Percentiles rank a stretch among this genome's conserved stretches.
Evolutionary conservation across 1,284 basidiomycete genomes (phyloP).

Genomic region (Coniferiporia sulphurascens): DNA sequence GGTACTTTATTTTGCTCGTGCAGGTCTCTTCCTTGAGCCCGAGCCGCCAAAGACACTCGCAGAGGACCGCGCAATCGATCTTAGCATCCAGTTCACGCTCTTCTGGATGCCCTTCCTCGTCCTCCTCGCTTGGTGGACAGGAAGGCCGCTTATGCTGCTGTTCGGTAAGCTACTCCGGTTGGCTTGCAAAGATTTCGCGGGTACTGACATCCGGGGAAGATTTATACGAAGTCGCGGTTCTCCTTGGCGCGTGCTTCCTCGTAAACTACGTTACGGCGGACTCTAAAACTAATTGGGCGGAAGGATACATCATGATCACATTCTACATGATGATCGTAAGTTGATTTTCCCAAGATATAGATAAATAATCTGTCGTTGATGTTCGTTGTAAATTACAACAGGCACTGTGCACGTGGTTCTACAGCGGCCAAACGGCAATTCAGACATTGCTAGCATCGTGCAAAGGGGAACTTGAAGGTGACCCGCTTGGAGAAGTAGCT

Average conservation of each 20-base stretch:
- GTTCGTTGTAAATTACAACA: constrained; percentile 19
- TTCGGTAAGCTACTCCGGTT: constrained; percentile 39
- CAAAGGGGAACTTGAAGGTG: neutral
- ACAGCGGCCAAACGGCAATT: constrained; percentile 44
- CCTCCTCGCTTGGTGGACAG: constrained; percentile 54
- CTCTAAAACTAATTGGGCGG: constrained; percentile 65
- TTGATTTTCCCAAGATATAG: constrained; percentile 1
- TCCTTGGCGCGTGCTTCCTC: constrained; percentile 59
- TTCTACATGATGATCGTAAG: constrained; percentile 55
- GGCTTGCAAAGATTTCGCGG: neutral
- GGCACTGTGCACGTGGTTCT: constrained; percentile 54
- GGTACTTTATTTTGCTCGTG: constrained; percentile 29
- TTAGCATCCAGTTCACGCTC: constrained; percentile 62
- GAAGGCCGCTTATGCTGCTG: constrained; percentile 47
- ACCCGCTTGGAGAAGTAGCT: constrained; percentile 11
- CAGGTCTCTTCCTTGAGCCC: constrained; percentile 32
- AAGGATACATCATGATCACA: constrained; percentile 54
- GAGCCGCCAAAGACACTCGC: constrained; percentile 45
- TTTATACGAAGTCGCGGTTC: constrained; percentile 53
- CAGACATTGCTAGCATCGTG: constrained; percentile 26
- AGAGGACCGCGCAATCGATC: constrained; percentile 55
- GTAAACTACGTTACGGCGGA: constrained; percentile 70
- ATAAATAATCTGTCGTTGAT: no score
- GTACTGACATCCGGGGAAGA: constrained; percentile 26
- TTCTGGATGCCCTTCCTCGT: constrained; percentile 64